Evolutionary conservation across 1,284 basidiomycete genomes (phyloP).

Genomic region (Ganoderma lingzhi): DNA sequence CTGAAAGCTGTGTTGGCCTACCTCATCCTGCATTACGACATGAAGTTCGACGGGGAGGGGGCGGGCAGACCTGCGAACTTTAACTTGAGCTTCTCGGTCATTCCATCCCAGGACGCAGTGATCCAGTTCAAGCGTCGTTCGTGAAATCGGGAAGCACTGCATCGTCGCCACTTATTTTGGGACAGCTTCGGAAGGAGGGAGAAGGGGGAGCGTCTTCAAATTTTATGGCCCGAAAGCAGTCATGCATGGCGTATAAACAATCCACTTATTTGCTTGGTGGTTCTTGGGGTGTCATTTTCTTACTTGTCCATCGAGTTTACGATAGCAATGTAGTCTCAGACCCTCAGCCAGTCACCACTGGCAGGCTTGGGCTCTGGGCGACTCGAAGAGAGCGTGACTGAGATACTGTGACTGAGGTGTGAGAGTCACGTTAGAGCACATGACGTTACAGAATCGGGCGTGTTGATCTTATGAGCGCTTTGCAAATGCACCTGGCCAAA

Average conservation of each 20-base stretch:
- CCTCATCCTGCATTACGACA: slow-evolving; percentile 29
- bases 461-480: neutral
- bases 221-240: too few relatives aligned
- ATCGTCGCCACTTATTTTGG: neutral
- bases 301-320: too few relatives aligned
- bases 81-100: slow-evolving; percentile 3
- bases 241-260: too few relatives aligned
- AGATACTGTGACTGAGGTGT: neutral
- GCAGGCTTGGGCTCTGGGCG: too few relatives aligned
- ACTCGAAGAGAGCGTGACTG: neutral
- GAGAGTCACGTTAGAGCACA: neutral
- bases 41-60: slow-evolving; percentile 29
- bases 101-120: neutral
- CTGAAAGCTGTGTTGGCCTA: slow-evolving; percentile 33
- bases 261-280: too few relatives aligned
- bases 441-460: neutral
- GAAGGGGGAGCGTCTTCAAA: neutral
- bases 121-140: neutral
- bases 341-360: too few relatives aligned
- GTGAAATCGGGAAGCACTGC: neutral
- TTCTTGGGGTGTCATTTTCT: too few relatives aligned
- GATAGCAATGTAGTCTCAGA: too few relatives aligned
- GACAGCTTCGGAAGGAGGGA: neutral
- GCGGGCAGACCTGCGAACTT: neutral
- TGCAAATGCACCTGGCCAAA: neutral